These are phyloP conservation scores for Alectoria sarmentosa DNA, from an alignment of 495 filamentous ascomycete genomes.

Conservation along the genomic window DNA sequence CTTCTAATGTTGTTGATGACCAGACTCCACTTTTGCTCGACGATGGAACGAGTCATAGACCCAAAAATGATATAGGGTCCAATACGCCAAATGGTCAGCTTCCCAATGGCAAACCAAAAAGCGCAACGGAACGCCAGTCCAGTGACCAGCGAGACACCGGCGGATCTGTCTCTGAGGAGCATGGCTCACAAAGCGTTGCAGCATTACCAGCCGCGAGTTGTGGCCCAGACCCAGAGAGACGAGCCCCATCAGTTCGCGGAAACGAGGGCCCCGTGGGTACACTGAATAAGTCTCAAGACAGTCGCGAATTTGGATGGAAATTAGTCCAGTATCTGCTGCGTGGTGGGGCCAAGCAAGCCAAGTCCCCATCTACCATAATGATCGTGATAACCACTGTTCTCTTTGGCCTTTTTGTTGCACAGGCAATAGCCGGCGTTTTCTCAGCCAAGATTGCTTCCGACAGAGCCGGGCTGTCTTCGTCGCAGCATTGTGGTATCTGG, in stretches of 20 bases:
- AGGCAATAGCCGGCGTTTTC: constrained; percentile 9
- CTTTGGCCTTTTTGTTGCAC: constrained; percentile 15
- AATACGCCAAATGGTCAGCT: background rate
- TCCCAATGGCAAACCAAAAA: background rate
- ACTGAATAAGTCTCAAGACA: background rate
- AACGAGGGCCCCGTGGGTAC: background rate
- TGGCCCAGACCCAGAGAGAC: background rate
- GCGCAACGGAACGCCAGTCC: background rate
- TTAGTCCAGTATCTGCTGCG: background rate
- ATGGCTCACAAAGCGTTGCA: background rate
- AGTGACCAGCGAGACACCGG: background rate
- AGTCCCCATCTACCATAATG: constrained; percentile 1
- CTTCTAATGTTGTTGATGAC: background rate
- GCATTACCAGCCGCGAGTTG: background rate
- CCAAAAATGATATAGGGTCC: background rate
- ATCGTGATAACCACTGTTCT: background rate
- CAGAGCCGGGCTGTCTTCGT: constrained; percentile 16
- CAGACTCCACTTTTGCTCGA: background rate
- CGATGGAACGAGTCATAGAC: background rate
- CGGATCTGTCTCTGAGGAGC: background rate
- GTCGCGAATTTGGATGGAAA: constrained; percentile 1
- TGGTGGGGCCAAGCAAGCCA: background rate
- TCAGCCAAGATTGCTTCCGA: constrained; percentile 21
- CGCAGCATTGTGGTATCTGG: constrained; percentile 25
- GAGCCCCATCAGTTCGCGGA: background rate